Percentiles rank a stretch among this genome's conserved stretches.
phyloP scores from a whole-genome alignment of 2,329 filamentous ascomycete species.

The Thermoascus crustaceus region DNA sequence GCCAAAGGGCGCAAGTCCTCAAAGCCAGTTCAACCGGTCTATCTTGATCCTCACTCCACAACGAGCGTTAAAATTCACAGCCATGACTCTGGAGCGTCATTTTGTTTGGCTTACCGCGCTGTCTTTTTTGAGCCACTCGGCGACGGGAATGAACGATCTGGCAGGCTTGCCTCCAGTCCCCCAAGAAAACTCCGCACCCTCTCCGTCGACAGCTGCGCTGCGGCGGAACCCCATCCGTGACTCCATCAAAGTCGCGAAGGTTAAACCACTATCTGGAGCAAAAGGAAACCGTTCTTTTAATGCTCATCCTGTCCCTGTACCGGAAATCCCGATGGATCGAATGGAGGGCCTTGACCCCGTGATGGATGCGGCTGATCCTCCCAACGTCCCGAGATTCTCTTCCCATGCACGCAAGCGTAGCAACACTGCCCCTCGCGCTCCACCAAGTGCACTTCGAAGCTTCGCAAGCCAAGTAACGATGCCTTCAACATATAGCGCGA shows the following conservation, averaged over 20 bases:
- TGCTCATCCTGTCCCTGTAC: constrained; percentile 23
- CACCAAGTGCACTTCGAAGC: constrained; percentile 67
- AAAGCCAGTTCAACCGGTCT: constrained; percentile 72
- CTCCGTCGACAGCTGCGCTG: constrained; percentile 41
- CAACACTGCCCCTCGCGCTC: constrained; percentile 69
- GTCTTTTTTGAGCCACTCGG: constrained; percentile 88
- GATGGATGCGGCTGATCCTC: constrained; percentile 40
- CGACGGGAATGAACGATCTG: constrained; percentile 70
- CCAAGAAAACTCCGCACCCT: constrained; percentile 25
- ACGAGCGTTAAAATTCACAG: constrained; percentile 90
- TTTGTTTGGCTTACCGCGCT: constrained; percentile 92
- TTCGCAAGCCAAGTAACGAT: constrained; percentile 51
- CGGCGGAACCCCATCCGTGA: constrained; percentile 64
- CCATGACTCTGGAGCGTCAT: constrained; percentile 72
- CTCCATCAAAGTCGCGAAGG: constrained; percentile 82
- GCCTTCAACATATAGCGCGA: constrained; percentile 42
- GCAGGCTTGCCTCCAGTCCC: constrained; percentile 50
- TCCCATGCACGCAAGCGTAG: constrained; percentile 76
- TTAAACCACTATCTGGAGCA: constrained; percentile 44
- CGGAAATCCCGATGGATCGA: constrained; percentile 24
- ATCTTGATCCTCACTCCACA: constrained; percentile 92
- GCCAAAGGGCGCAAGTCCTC: constrained; percentile 56
- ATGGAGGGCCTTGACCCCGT: constrained; percentile 24
- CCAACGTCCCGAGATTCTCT: constrained; percentile 46
- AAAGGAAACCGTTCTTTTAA: constrained; percentile 34